These are phyloP conservation scores for Venturia effusa DNA, from an alignment of 2,329 filamentous ascomycete species.

Conservation along the genomic window DNA sequence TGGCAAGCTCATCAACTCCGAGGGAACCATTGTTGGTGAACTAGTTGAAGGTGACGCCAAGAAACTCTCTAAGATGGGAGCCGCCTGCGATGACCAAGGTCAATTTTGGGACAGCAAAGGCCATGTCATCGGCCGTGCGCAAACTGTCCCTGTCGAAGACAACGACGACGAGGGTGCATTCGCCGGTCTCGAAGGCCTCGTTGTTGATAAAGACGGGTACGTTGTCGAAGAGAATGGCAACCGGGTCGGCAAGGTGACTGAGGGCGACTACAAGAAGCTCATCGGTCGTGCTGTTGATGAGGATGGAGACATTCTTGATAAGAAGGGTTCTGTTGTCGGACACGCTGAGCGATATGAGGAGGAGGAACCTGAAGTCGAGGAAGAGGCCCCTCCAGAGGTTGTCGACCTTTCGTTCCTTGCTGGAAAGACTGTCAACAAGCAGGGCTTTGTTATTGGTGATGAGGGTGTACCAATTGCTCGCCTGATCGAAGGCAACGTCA, in stretches of 20 bases:
- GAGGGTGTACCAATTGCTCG: slow-evolving; percentile 45
- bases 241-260: slow-evolving; percentile 36
- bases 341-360: slow-evolving; percentile 47
- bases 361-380: slow-evolving; percentile 38
- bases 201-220: slow-evolving; percentile 38
- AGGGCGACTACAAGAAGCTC: slow-evolving; percentile 41
- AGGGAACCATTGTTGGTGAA: slow-evolving; percentile 38
- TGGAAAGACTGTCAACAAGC: slow-evolving; percentile 47
- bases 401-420: slow-evolving; percentile 43
- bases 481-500: slow-evolving; percentile 47
- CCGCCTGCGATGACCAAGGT: slow-evolving; percentile 34
- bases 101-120: slow-evolving; percentile 45
- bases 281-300: slow-evolving; percentile 40
- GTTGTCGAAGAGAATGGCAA: slow-evolving; percentile 41
- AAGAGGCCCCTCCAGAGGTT: slow-evolving; percentile 18
- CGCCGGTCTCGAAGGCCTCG: slow-evolving; percentile 39
- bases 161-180: slow-evolving; percentile 38
- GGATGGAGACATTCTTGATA: slow-evolving; percentile 42
- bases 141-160: slow-evolving; percentile 36
- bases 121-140: slow-evolving; percentile 39
- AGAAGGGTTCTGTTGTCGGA: slow-evolving; percentile 41
- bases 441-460: slow-evolving; percentile 43
- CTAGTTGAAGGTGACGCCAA: slow-evolving; percentile 40
- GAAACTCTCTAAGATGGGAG: slow-evolving; percentile 40
- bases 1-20: slow-evolving; percentile 37